Conservation (phyloP, 2,329 filamentous ascomycete genomes). For the Fusarium sp. region DNA sequence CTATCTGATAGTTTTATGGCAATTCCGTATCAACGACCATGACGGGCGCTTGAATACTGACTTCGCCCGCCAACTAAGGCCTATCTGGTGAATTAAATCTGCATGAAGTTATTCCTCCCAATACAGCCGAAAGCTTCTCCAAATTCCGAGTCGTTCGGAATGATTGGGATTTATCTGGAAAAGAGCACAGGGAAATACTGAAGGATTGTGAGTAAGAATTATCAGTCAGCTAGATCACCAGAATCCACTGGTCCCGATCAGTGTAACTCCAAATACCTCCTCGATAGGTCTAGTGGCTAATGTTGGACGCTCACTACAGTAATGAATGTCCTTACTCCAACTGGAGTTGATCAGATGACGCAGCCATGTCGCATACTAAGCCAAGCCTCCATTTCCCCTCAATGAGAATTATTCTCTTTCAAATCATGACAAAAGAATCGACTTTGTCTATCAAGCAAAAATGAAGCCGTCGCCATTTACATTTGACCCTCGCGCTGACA, state of each 20-base stretch:
- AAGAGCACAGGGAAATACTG: neutral
- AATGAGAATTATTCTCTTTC: neutral
- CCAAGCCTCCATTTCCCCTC: slow-evolving; percentile 24
- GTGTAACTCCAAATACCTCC: slow-evolving; percentile 9
- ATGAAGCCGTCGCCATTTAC: slow-evolving; percentile 27
- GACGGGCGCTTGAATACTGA: too few relatives aligned
- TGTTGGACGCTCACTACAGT: slow-evolving; percentile 8
- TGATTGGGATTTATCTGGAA: neutral
- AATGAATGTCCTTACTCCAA: slow-evolving; percentile 25
- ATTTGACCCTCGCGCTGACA: slow-evolving; percentile 26
- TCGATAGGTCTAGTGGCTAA: slow-evolving; percentile 24
- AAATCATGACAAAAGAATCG: neutral
- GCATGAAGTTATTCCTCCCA: too few relatives aligned
- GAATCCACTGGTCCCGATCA: neutral
- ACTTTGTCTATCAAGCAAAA: neutral
- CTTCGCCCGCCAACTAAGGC: too few relatives aligned
- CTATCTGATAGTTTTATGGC: too few relatives aligned
- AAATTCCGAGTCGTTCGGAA: neutral
- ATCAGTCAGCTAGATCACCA: neutral
- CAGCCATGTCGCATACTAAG: slow-evolving; percentile 25
- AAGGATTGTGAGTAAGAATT: neutral
- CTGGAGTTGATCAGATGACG: slow-evolving; percentile 30
- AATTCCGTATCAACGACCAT: too few relatives aligned
- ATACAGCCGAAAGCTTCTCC: too few relatives aligned
- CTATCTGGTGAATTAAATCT: too few relatives aligned